Conservation (phyloP, 2,329 filamentous ascomycete species). For the Malbranchea zuffiana region DNA sequence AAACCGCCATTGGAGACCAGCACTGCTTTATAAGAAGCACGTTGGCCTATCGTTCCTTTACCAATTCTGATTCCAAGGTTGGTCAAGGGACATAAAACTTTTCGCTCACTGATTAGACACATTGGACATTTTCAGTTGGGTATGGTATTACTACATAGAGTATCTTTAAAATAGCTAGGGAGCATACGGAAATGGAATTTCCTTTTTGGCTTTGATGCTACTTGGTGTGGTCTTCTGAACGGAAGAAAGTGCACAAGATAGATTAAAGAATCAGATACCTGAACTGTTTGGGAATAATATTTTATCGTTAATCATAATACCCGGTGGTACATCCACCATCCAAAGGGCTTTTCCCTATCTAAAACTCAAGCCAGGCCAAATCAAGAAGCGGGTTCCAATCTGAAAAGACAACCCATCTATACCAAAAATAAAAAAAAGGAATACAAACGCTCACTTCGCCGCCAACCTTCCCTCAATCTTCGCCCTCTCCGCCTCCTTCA, state of each 20-base stretch:
- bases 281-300: too few relatives aligned
- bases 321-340: background rate
- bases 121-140: too few relatives aligned
- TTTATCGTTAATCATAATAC: background rate
- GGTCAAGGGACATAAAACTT: too few relatives aligned
- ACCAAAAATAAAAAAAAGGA: slow-evolving; percentile 24
- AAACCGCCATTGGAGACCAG: too few relatives aligned
- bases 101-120: too few relatives aligned
- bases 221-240: too few relatives aligned
- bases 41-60: too few relatives aligned
- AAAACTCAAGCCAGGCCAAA: background rate
- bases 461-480: slow-evolving; percentile 63
- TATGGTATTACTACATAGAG: slow-evolving; percentile 5
- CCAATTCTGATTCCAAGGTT: too few relatives aligned
- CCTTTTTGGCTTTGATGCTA: too few relatives aligned
- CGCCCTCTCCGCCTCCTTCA: slow-evolving; percentile 55
- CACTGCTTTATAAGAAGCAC: too few relatives aligned
- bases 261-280: too few relatives aligned
- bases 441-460: slow-evolving; percentile 1
- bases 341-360: background rate
- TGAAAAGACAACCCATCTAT: background rate
- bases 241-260: too few relatives aligned
- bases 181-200: background rate
- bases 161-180: slow-evolving; percentile 1
- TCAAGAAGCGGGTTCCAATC: slow-evolving; percentile 17